Evolutionary conservation across 2,329 filamentous ascomycete genomes (phyloP), one percentile per base, ranked within the genome.

Genomic region (Pseudogymnoascus sp.): DNA sequence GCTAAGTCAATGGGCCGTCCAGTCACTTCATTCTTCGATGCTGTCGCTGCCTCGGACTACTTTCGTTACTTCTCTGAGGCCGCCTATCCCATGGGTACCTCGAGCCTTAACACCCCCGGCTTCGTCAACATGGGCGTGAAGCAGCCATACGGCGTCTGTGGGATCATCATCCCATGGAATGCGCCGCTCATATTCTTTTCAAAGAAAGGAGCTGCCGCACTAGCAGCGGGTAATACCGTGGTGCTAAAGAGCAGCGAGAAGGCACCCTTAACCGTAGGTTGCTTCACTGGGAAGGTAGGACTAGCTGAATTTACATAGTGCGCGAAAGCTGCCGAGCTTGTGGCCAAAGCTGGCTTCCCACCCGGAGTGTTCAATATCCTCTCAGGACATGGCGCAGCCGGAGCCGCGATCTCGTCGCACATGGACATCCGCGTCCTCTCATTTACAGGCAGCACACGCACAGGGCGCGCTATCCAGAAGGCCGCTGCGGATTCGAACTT

Each of bases 161-260:
- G 72, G 2, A 82, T 75, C 9, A 83, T 84, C 25, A 73, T 81
- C 1, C 80, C 81, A 0, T 84, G 82, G 81, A 84, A 84, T 67
- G 82, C 81, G 64, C 83, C 84, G 4, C 70, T 86, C 14, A 69
- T 79, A 19, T 72, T 84, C 2, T 77, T 76, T 5, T 70, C 78
- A 7, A 76, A 78, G 61, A 88, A 88, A 71, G 74, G 87, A 33
- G 79, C 77, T 1, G 81, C 83, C 0, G 81, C 82, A 2, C 69
- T 88, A 0, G 65, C 86, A 38, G 82, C 84, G 0, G 83, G 83
- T 8, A 84, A 84, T 64, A 72, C 74, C 11, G 72, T 85, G 39
- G 82, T 85, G 14, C 16, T 55, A 7, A 55, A 55, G 16, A 55
- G 49, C 58, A 71, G 83, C 64, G 85, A 85, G 72, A 81, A 82